Base-by-base conservation (phyloP, 768 basidiomycete species). In the Amanita muscaria region DNA sequence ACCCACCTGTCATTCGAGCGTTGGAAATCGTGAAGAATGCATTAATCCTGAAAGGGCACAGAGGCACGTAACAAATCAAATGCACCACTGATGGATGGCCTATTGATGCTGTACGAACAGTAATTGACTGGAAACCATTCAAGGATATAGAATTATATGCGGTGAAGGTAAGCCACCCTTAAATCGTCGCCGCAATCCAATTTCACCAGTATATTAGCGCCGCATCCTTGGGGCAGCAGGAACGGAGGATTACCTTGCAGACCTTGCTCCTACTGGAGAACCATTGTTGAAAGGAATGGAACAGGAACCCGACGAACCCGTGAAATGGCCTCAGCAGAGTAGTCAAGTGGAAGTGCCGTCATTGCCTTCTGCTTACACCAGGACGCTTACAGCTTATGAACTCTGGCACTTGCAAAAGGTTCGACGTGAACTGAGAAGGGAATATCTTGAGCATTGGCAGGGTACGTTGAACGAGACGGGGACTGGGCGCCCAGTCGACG, bases 401-500 rank as follows among this genome's bases (percentile, higher is more conserved):
- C 67, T 83, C 15, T 89, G 84, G 84, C 76, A 83, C 53, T 32
- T 77, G 6, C 81, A 84, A 18, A 77, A 73, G 53, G 54, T 56
- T 52, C 72, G 69, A 52, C 61, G 59, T 4, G 66, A 68, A 9
- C 50, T 82, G 23, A 70, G 81, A 21, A 65, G 77, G 51, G 66
- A 69, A 39, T 77, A 85, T 54, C 59, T 83, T 36, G 71, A 78
- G 38, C 61, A 74, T 39, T 88, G 84, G 85, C 69, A 79, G 40
- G 65, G 60, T 3, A 81, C 79, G 0, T 61, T 52, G 8, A 49
- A 42, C 0, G 36, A 52, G 12, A 88, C 84, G 0, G 75, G 74
- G 0, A 88, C 83, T 0, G 83, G 80, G 1, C 63, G 88, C 2
- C 80, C 84, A 4, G 72, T 88, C 5, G 88, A 89, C 55, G 85